Base-by-base conservation (phyloP, 2,329 filamentous ascomycete genomes). In the Fusarium dlaminii region DNA sequence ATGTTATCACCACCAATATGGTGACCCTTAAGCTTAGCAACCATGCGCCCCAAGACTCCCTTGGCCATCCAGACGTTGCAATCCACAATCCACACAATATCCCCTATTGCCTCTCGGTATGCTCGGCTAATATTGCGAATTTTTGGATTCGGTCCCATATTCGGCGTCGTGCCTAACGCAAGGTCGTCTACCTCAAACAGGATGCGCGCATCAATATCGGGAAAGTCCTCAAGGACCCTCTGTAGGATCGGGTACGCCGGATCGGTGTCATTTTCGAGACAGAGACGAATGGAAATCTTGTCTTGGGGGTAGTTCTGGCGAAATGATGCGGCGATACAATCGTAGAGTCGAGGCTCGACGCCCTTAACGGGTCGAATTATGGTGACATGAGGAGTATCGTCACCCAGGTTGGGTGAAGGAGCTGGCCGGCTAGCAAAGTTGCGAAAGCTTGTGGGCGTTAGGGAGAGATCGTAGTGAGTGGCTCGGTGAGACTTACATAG, bases 141-240 rank as follows among this genome's bases (percentile, higher is more conserved):
- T 86, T 99, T 99, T n/a, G 96, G 96, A 79, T 99, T 99, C 3
- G 96, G 96, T 0, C 97, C 97, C 64, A 98, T 87, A 64, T 90
- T 87, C 71, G 88, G 83, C 87, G 83, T 60, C 87, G 87, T 17
- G 83, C 82, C 37, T 14, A 97, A 84, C 36, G 90, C 82, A 1
- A 93, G 90, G 80, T 98, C 95, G 68, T 97, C 93, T 56, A 93
- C 90, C 84, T 98, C 96, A 54, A 98, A 87, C 17, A 95, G 87
- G 8, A 98, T 86, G 59, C 87, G 88, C 5, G 90, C 92, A 82
- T 98, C 92, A 76, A 90, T 88, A 18, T 85, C 82, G 0, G 93
- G 90, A 76, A 95, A 96, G 80, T 97, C 93, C 49, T 86, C 82
- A 49, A 98, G 82, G 14, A 98, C 84, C 59, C 89, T 89, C 76